Evolutionary conservation across 2,329 filamentous ascomycete species (phyloP), one percentile per base, ranked within the genome.

Genomic region (Clarireedia paspali): DNA sequence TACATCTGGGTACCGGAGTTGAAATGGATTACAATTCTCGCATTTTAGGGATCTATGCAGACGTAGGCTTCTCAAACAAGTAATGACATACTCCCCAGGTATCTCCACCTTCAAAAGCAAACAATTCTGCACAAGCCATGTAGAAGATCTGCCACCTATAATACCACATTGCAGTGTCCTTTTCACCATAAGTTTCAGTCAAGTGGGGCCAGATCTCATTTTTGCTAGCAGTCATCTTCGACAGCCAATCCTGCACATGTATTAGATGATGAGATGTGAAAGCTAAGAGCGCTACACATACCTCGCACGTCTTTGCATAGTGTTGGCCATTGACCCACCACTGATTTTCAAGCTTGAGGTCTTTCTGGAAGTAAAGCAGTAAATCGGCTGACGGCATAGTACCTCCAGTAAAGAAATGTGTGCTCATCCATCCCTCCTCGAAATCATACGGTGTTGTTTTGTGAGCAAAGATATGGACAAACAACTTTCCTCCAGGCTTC

Each of bases 121-220:
- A 88, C 59, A 88, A 68, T 71, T 88, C 84, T 46, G 83, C 82
- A 70, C 84, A 88, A 27, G 39, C 39, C 77, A 88, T 75, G 67
- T 87, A 86, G 62, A 87, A 89, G 36, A 88, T 80, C 71, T 87
- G 81, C 84, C 85, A 89, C 56, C 84, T 74, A 64, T 86, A 79
- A 67, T 80, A 88, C 85, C 83, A 88, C 53, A 77, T 82, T 47
- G 71, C 66, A 0, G 80, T 77, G 20, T 83, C 74, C 15, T 79
- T 74, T 64, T 81, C 77, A 2, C 84, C 82, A 68, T 88, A 88
- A 7, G 83, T 87, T 68, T 83, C 79, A 46, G 79, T 73, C 53
- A 88, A 66, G 64, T 83, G 77, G 47, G 81, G 81, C 83, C 82
- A 86, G 53, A 87, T 79, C 59, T 77, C 70, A 58, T 77, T 73